A percentile compares a stretch with the other conserved stretches of the same genome.
Conservation (phyloP, 352 stramenopile genomes). For the Pythium grandisporangium region DNA sequence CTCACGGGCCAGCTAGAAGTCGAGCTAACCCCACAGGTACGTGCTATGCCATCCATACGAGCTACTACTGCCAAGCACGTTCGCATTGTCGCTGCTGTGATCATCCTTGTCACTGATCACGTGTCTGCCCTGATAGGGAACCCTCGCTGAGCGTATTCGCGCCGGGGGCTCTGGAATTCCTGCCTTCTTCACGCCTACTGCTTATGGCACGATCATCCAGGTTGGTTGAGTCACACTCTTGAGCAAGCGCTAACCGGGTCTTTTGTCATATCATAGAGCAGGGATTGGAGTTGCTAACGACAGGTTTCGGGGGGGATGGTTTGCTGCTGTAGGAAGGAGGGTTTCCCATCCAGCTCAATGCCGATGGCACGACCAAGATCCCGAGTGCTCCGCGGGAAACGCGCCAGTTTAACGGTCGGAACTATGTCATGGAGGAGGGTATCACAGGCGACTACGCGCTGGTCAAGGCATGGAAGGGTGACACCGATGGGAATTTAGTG, state of each 20-base stretch:
- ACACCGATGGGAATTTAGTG: constrained; percentile 94
- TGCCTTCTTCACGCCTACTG: constrained; percentile 95
- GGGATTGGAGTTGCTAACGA: no score
- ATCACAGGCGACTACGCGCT: constrained; percentile 91
- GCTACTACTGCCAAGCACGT: no score
- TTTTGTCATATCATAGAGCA: no score
- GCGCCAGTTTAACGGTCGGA: constrained; percentile 72
- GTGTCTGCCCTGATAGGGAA: constrained; percentile 81
- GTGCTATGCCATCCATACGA: no score
- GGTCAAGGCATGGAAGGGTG: constrained; percentile 95
- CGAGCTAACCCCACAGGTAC: constrained; percentile 92
- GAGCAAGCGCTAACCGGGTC: no score
- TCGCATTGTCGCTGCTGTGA: no score
- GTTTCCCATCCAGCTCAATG: constrained; percentile 69
- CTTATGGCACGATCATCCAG: constrained; percentile 89
- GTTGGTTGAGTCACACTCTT: no score
- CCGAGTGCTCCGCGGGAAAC: constrained; percentile 59
- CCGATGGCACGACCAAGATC: constrained; percentile 60
- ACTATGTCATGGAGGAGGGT: constrained; percentile 96
- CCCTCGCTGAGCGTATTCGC: constrained; percentile 88
- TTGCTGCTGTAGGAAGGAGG: no score
- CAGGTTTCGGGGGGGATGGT: no score
- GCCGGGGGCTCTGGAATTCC: constrained; percentile 92
- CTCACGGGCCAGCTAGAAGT: constrained; percentile 90
- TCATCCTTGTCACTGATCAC: no score